Base-by-base conservation (phyloP, 176 grass and related monocot genomes). In the Triticum dicoccoides region DNA sequence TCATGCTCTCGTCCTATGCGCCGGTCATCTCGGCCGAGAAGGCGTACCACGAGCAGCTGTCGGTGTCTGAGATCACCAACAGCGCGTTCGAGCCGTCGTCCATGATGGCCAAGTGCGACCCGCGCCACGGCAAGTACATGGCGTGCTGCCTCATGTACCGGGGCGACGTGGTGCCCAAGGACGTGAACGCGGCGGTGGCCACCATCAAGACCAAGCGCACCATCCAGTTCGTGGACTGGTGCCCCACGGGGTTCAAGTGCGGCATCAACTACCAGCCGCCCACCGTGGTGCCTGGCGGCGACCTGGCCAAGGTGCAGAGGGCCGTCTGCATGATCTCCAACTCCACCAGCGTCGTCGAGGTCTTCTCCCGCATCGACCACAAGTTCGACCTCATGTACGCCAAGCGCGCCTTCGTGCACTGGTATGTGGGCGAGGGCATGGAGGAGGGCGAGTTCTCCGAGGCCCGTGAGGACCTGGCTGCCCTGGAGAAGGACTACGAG, bases 381-480 rank as follows among this genome's bases (percentile, higher is more conserved):
- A 96, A 96, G 84, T 96, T 96, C 42, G 94, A 96, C 81, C 94
- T 93, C 34, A 96, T 96, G 94, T 96, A 96, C 30, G 91, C 94
- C 52, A 96, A 96, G 85, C 88, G 94, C 0, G 91, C 94, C 34
- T 89, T 89, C 47, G 88, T 85, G 5, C 88, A 89, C 77, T 89
- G 88, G 83, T 89, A 81, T 21, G 83, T 89, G 0, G 83, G 88
- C 0, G 88, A 89, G 83, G 88, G 88, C 35, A 89, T 89, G 88
- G 88, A 89, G 69, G 83, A 89, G 21, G 83, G 83, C 0, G 88
- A 89, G 83, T 89, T 89, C 78, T 85, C 88, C 0, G 88, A 89
- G 78, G 83, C 88, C 7, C 88, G 88, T 1, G 88, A 89, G 83
- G 88, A 89, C 47, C 69, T 89, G 69, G 88, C 83, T 0, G 88